phyloP scores from a whole-genome alignment of 352 stramenopile species.

The Blastocystis sp. region DNA sequence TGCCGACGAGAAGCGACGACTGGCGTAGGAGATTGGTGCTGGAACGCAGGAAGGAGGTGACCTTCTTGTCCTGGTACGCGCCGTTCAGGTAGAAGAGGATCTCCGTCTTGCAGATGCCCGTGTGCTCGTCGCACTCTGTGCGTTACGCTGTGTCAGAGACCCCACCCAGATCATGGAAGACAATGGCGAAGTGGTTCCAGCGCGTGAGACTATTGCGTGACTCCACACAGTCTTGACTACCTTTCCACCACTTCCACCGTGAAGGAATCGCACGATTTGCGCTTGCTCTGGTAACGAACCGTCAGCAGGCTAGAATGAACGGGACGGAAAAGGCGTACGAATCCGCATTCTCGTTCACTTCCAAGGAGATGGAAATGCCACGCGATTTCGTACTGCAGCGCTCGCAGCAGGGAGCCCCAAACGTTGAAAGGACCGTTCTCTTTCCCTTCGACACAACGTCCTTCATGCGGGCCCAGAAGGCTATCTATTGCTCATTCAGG shows the following conservation, averaged over 20 bases:
- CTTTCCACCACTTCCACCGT: constrained; percentile 28
- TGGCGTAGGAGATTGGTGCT: not conserved
- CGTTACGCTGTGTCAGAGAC: not conserved
- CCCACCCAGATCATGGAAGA: constrained; percentile 33
- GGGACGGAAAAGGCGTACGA: not conserved
- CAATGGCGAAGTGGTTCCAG: constrained; percentile 47
- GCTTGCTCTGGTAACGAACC: constrained; percentile 9
- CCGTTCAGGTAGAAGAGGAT: constrained; percentile 54
- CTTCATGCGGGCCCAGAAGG: constrained; percentile 62
- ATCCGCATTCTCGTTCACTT: constrained; percentile 29
- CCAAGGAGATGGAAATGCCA: constrained; percentile 39
- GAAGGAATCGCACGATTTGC: constrained; percentile 38
- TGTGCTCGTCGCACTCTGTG: too few relatives aligned
- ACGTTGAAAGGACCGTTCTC: constrained; percentile 40
- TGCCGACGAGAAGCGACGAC: not conserved
- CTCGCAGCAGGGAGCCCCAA: constrained; percentile 17
- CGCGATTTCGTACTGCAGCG: not conserved
- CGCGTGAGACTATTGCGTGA: constrained; percentile 1
- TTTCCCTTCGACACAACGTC: not conserved
- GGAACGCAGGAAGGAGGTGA: not conserved
- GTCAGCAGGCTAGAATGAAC: constrained; percentile 12
- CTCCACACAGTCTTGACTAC: not conserved
- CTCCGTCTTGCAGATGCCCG: not conserved
- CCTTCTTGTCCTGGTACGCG: constrained; percentile 1
- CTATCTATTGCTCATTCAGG: not conserved